phyloP scores from a whole-genome alignment of 2,329 filamentous ascomycete genomes.

The Colletotrichum spaethianum region DNA sequence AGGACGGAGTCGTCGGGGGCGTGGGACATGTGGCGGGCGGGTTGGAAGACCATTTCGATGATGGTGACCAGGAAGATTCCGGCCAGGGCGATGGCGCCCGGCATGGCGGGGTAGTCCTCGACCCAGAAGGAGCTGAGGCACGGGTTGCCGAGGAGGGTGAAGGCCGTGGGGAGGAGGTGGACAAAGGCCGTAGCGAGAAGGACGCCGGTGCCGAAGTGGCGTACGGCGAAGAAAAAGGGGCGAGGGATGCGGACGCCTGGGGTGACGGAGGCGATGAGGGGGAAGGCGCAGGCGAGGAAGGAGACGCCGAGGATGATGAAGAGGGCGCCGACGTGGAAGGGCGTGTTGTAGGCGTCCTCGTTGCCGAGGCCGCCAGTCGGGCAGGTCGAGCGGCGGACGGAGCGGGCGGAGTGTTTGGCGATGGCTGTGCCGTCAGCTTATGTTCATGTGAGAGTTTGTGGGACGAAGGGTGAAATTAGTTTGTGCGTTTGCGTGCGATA shows the following conservation, averaged over 20 bases:
- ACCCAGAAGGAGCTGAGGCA: conserved; percentile 84
- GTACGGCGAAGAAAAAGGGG: conserved; percentile 69
- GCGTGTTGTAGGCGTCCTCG: conserved; percentile 64
- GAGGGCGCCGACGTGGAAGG: conserved; percentile 71
- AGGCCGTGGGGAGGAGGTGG: conserved; percentile 78
- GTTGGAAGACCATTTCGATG: conserved; percentile 80
- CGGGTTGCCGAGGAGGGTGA: conserved; percentile 72
- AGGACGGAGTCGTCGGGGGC: conserved; percentile 47
- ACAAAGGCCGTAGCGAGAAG: conserved; percentile 84
- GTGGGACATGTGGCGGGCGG: conserved; percentile 51
- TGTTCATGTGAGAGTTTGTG: background rate
- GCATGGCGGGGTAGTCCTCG: conserved; percentile 80
- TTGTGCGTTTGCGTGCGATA: background rate
- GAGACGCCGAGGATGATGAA: conserved; percentile 64
- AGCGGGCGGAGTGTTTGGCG: conserved; percentile 25
- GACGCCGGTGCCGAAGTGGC: conserved; percentile 85
- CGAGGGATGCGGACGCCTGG: conserved; percentile 68
- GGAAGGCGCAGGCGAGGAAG: conserved; percentile 66
- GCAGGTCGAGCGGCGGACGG: conserved; percentile 43
- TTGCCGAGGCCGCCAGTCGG: conserved; percentile 47
- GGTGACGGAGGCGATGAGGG: conserved; percentile 67
- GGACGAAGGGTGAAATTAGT: background rate
- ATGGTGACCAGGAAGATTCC: conserved; percentile 84
- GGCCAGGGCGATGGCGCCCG: conserved; percentile 84
- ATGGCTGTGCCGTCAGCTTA: conserved; percentile 23